phyloP scores from a whole-genome alignment of 306 rosid genomes.

The Hylodesmum podocarpum region DNA sequence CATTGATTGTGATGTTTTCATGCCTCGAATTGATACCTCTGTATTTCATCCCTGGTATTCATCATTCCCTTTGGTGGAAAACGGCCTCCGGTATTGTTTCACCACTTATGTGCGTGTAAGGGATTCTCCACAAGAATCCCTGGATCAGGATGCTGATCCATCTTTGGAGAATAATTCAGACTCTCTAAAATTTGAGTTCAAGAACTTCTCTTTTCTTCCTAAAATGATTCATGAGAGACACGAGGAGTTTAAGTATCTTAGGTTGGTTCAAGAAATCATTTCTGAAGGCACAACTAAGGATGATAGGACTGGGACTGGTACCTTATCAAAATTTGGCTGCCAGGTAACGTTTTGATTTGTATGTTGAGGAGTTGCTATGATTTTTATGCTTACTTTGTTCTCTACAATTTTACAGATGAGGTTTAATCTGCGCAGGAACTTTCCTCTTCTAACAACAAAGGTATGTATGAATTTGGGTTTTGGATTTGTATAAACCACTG shows the following conservation, averaged over 20 bases:
- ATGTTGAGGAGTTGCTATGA: constrained; percentile 21
- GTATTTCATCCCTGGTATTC: constrained; percentile 93
- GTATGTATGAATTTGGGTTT: constrained; percentile 42
- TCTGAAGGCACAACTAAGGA: constrained; percentile 78
- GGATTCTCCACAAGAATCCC: constrained; percentile 52
- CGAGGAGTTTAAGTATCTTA: constrained; percentile 79
- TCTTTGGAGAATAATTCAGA: constrained; percentile 33
- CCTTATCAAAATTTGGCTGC: constrained; percentile 88
- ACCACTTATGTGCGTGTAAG: constrained; percentile 82
- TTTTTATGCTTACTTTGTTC: constrained; percentile 21
- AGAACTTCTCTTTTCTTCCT: constrained; percentile 83
- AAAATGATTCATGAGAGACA: constrained; percentile 79
- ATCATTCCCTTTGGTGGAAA: constrained; percentile 80
- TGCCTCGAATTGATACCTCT: constrained; percentile 68
- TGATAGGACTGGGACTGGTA: constrained; percentile 98
- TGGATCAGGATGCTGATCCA: constrained; percentile 46
- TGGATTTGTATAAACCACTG: constrained; percentile 8
- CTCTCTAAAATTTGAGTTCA: constrained; percentile 56
- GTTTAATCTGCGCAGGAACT: constrained; percentile 79
- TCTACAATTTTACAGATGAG: constrained; percentile 61
- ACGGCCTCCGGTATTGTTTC: constrained; percentile 63
- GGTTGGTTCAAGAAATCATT: constrained; percentile 76
- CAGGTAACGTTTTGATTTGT: constrained; percentile 59
- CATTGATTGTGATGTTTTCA: constrained; percentile 80
- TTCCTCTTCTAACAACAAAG: constrained; percentile 97